These are phyloP conservation scores for Middelhovenomyces tepae DNA, from an alignment of 805 yeast genomes.

Conservation along the genomic window DNA sequence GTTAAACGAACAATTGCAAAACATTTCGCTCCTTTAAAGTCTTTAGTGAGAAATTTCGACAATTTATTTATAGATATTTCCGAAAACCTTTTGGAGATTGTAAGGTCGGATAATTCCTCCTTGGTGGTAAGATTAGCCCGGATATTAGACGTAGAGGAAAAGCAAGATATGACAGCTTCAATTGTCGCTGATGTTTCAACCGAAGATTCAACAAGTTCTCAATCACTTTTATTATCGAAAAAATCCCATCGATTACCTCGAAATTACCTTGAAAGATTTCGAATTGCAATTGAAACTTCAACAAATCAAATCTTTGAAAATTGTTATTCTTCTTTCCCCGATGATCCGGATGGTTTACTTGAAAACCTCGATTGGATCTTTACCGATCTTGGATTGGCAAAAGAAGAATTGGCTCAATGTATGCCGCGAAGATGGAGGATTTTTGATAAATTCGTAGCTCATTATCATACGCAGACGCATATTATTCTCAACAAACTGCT, in stretches of 20 bases:
- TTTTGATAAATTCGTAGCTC: slow-evolving; percentile 47
- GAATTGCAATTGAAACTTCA: slow-evolving; percentile 47
- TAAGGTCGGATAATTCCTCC: slow-evolving; percentile 58
- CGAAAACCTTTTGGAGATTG: slow-evolving; percentile 60
- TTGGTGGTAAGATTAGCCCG: slow-evolving; percentile 65
- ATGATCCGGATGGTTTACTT: slow-evolving; percentile 46
- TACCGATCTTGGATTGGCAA: slow-evolving; percentile 63
- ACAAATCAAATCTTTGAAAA: slow-evolving; percentile 60
- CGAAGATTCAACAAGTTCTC: slow-evolving; percentile 26
- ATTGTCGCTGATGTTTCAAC: slow-evolving; percentile 22
- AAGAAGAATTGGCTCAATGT: slow-evolving; percentile 45
- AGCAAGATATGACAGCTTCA: slow-evolving; percentile 56
- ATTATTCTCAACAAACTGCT: slow-evolving; percentile 54
- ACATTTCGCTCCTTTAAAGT: slow-evolving; percentile 42
- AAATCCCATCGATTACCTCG: slow-evolving; percentile 32
- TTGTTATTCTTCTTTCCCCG: slow-evolving; percentile 42
- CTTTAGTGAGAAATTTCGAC: slow-evolving; percentile 50
- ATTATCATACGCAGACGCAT: slow-evolving; percentile 62
- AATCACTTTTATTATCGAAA: slow-evolving; percentile 18
- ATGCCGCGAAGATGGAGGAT: slow-evolving; percentile 74
- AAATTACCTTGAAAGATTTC: slow-evolving; percentile 54
- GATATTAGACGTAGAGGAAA: slow-evolving; percentile 70
- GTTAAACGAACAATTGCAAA: slow-evolving; percentile 55
- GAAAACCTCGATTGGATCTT: slow-evolving; percentile 76
- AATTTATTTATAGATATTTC: slow-evolving; percentile 55